These are phyloP conservation scores for Leccinum fibrillosum DNA, from an alignment of 768 basidiomycete species.

Conservation along the genomic window DNA sequence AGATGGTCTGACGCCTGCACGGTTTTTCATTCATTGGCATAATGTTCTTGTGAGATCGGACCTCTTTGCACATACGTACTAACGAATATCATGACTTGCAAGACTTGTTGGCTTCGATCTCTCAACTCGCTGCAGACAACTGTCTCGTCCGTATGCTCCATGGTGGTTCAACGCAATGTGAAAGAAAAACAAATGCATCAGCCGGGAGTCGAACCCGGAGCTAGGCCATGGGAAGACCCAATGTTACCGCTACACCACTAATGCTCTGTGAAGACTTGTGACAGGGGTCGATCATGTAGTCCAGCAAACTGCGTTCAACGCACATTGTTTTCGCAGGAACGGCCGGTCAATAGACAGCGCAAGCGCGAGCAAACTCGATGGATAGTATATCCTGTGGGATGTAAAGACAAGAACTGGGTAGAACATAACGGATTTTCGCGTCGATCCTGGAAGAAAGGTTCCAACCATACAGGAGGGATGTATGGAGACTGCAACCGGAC, in stretches of 20 bases:
- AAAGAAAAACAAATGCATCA: slow-evolving; percentile 33
- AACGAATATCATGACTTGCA: slow-evolving; percentile 1
- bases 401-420: too few species aligned
- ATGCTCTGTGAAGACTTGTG: slow-evolving; percentile 16
- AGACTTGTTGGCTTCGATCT: background rate
- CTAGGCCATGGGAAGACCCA: slow-evolving; percentile 79
- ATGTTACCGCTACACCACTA: slow-evolving; percentile 83
- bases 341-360: too few species aligned
- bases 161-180: background rate
- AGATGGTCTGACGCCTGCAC: slow-evolving; percentile 6
- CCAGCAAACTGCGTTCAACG: too few species aligned
- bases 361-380: too few species aligned
- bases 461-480: too few species aligned
- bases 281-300: background rate
- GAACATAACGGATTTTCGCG: too few species aligned
- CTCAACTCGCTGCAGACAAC: background rate
- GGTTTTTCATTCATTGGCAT: background rate
- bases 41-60: background rate
- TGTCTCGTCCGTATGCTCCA: background rate
- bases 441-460: too few species aligned
- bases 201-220: slow-evolving; percentile 61
- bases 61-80: background rate
- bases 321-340: too few species aligned
- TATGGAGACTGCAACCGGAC: too few species aligned
- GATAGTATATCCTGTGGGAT: too few species aligned